These are phyloP conservation scores for Penicillium sp. DNA, from an alignment of 2,329 filamentous ascomycete genomes.

Conservation along the genomic window DNA sequence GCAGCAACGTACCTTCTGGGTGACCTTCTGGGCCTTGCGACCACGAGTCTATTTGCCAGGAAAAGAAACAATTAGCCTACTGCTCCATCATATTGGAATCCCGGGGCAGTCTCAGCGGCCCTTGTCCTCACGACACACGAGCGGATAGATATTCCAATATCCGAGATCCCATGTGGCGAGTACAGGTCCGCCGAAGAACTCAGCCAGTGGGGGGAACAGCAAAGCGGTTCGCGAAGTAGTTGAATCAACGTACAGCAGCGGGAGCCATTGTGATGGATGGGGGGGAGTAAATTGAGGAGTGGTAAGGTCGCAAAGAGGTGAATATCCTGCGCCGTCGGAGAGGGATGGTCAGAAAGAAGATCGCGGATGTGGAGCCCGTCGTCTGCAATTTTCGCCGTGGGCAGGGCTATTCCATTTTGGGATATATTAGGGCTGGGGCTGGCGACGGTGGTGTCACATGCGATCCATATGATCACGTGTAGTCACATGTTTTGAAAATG, in stretches of 20 bases:
- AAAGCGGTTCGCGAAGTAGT: conserved; percentile 67
- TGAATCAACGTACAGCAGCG: conserved; percentile 73
- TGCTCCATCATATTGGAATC: conserved; percentile 56
- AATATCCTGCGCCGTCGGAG: conserved; percentile 75
- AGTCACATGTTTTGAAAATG: no score
- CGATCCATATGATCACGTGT: no score
- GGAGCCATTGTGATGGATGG: conserved; percentile 71
- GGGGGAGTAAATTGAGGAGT: conserved; percentile 34
- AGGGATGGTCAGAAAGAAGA: conserved; percentile 31
- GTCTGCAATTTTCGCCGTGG: conserved; percentile 25
- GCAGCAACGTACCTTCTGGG: conserved; percentile 44
- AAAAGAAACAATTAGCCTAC: conserved; percentile 83
- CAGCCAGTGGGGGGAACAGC: conserved; percentile 68
- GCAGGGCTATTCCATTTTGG: conserved; percentile 26
- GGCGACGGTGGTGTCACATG: neutral
- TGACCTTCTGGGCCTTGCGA: conserved; percentile 50
- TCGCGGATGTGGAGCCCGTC: conserved; percentile 28
- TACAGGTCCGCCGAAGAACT: conserved; percentile 20
- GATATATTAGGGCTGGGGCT: conserved; percentile 6
- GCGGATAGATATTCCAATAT: conserved; percentile 27
- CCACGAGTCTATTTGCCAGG: conserved; percentile 46
- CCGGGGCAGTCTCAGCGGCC: conserved; percentile 13
- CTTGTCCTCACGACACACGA: neutral
- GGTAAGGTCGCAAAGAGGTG: conserved; percentile 74
- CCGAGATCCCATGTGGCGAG: conserved; percentile 3